phyloP scores from a whole-genome alignment of 2,329 filamentous ascomycete genomes.

The Phoma sp. region DNA sequence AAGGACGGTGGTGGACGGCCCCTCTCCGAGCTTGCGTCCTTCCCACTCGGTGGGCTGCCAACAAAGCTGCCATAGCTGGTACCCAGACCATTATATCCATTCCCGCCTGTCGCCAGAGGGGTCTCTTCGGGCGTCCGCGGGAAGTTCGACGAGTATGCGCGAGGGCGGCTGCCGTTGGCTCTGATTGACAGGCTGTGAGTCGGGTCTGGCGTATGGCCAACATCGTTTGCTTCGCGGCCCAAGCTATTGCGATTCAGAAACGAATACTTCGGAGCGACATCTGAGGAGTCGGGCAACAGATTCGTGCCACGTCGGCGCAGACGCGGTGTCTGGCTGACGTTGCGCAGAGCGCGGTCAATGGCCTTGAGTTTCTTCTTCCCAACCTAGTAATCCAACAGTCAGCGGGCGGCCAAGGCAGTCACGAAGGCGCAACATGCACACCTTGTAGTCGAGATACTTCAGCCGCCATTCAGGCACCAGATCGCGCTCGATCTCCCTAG shows the following conservation, averaged over 20 bases:
- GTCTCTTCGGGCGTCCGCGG: constrained; percentile 36
- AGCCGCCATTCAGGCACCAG: constrained; percentile 92
- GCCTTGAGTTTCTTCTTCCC: constrained; percentile 95
- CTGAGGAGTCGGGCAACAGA: constrained; percentile 42
- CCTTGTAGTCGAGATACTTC: constrained; percentile 96
- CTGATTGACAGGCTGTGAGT: constrained; percentile 21
- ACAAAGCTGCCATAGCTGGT: constrained; percentile 70
- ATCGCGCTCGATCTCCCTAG: constrained; percentile 79
- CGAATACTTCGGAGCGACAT: constrained; percentile 49
- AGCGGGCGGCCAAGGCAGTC: constrained; percentile 4
- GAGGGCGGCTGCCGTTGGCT: constrained; percentile 21
- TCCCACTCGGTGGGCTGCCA: constrained; percentile 53
- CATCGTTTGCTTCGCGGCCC: constrained; percentile 27
- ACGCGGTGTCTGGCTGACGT: constrained; percentile 60
- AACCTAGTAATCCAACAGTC: constrained; percentile 45
- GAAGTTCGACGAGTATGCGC: constrained; percentile 6
- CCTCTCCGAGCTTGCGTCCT: constrained; percentile 14
- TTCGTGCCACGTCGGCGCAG: constrained; percentile 45
- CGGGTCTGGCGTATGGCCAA: constrained; percentile 33
- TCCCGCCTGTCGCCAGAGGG: constrained; percentile 32
- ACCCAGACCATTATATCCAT: constrained; percentile 34
- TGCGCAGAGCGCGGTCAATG: constrained; percentile 72
- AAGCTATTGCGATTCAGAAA: constrained; percentile 47
- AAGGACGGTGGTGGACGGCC: constrained; percentile 54
- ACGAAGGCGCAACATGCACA: constrained; percentile 38